These are phyloP conservation scores for Claviceps africana DNA, from an alignment of 2,329 filamentous ascomycete species.

Conservation along the genomic window DNA sequence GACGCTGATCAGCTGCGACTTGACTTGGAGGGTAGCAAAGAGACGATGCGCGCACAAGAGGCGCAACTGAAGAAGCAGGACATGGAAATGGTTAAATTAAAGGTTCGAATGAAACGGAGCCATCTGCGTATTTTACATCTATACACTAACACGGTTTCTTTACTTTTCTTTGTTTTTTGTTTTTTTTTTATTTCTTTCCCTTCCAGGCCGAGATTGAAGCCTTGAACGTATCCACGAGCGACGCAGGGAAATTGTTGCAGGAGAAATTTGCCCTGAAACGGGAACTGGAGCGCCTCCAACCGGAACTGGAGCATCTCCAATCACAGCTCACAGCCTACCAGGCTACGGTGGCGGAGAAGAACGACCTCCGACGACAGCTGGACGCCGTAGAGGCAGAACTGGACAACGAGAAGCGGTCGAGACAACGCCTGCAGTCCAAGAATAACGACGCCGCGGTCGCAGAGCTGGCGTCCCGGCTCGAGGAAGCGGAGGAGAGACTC, in stretches of 20 bases:
- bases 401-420: constrained; percentile 52
- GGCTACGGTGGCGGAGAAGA: constrained; percentile 60
- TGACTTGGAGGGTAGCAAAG: constrained; percentile 30
- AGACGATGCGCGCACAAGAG: constrained; percentile 31
- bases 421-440: constrained; percentile 17
- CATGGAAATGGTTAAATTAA: constrained; percentile 32
- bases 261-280: constrained; percentile 40
- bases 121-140: neutral
- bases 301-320: constrained; percentile 41
- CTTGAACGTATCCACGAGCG: constrained; percentile 50
- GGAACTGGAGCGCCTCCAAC: constrained; percentile 38
- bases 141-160: neutral
- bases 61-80: constrained; percentile 33
- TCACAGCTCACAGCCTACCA: constrained; percentile 47
- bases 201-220: constrained; percentile 55
- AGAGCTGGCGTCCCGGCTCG: constrained; percentile 24
- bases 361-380: constrained; percentile 65
- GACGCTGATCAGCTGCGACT: constrained; percentile 25
- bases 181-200: no score
- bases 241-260: constrained; percentile 54
- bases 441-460: constrained; percentile 27
- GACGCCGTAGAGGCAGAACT: constrained; percentile 66
- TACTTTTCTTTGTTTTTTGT: no score
- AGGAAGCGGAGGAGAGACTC: constrained; percentile 23
- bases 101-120: constrained; percentile 20